Percentiles rank a stretch among this genome's conserved stretches.
Evolutionary conservation across 345 rosid genomes (phyloP).

Genomic region (Gossypium longicalyx): DNA sequence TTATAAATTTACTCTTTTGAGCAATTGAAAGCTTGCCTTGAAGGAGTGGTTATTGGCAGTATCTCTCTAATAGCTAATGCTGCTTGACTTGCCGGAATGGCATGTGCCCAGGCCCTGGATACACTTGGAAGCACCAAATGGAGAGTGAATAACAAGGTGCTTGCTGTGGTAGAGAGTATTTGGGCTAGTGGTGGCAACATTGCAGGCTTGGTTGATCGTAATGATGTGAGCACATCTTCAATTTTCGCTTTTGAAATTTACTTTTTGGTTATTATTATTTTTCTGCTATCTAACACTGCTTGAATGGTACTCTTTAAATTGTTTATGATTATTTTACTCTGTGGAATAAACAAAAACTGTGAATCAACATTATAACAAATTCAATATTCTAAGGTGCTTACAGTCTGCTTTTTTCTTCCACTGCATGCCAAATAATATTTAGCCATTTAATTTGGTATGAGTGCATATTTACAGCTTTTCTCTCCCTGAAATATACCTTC

Average conservation of each 20-base stretch:
- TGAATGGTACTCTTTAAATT: background rate
- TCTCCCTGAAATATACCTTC: slow-evolving; percentile 5
- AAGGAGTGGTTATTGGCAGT: background rate
- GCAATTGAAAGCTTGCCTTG: background rate
- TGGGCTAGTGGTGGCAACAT: slow-evolving; percentile 88
- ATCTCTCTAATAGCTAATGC: background rate
- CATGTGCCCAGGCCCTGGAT: slow-evolving; percentile 73
- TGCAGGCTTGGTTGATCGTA: slow-evolving; percentile 84
- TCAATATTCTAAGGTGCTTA: background rate
- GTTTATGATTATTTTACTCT: too few species aligned
- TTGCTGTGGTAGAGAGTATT: slow-evolving; percentile 70
- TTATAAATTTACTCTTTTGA: background rate
- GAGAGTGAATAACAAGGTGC: slow-evolving; percentile 77
- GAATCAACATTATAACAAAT: background rate
- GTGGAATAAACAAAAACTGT: background rate
- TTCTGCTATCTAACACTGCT: background rate
- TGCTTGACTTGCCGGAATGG: slow-evolving; percentile 2
- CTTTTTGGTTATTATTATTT: background rate
- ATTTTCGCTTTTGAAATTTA: background rate
- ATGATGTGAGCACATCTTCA: slow-evolving; percentile 59
- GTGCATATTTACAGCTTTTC: background rate
- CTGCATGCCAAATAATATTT: background rate
- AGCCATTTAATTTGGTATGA: background rate
- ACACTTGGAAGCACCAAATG: slow-evolving; percentile 94
- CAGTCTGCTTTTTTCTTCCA: background rate